phyloP scores from a whole-genome alignment of 441 rosid genomes.

The Rhodomyrtus psidioides region DNA sequence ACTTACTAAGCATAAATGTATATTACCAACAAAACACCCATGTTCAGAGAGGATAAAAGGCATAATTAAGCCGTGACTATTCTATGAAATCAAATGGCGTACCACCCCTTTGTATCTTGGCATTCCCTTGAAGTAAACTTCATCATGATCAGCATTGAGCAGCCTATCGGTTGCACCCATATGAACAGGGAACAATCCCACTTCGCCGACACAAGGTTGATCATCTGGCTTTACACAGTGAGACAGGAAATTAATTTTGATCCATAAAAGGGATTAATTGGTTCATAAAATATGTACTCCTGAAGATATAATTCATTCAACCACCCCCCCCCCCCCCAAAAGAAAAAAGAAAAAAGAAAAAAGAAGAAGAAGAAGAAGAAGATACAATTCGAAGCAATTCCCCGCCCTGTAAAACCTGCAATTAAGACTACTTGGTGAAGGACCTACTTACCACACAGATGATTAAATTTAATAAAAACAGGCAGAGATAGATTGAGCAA shows the following conservation, averaged over 20 bases:
- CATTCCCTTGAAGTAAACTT: slow-evolving; percentile 82
- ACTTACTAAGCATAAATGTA: background rate
- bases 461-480: background rate
- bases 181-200: slow-evolving; percentile 62
- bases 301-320: background rate
- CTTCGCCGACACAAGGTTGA: slow-evolving; percentile 72
- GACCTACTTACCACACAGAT: background rate
- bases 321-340: too few relatives aligned
- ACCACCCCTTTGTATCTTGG: slow-evolving; percentile 62
- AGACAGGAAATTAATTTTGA: background rate
- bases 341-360: too few relatives aligned
- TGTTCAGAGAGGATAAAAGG: background rate
- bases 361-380: too few relatives aligned
- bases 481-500: background rate
- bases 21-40: background rate
- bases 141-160: slow-evolving; percentile 69
- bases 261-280: background rate
- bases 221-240: slow-evolving; percentile 42
- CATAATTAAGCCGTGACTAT: background rate
- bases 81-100: background rate
- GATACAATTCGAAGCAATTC: background rate
- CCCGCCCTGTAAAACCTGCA: background rate
- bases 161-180: slow-evolving; percentile 71
- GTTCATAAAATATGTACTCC: background rate
- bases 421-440: background rate